A percentile compares a stretch with the other conserved stretches of the same genome.
phyloP scores from a whole-genome alignment of 2,329 filamentous ascomycete species.

The Penicillium sp. region DNA sequence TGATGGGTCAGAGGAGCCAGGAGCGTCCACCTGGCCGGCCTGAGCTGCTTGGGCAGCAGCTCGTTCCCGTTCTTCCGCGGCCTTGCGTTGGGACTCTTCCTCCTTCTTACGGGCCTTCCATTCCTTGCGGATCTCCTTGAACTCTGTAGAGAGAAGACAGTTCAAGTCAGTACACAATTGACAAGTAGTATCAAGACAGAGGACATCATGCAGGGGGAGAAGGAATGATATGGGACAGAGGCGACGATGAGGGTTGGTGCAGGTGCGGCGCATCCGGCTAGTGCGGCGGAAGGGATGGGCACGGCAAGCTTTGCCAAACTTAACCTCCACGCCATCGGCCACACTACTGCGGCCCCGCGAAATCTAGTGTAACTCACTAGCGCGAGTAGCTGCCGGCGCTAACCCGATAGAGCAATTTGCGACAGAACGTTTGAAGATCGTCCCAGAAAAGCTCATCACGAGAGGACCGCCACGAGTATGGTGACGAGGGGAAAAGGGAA shows the following conservation, averaged over 20 bases:
- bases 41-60: constrained; percentile 50
- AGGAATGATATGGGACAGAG: background rate
- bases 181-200: background rate
- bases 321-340: constrained; percentile 44
- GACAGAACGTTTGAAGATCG: constrained; percentile 21
- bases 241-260: background rate
- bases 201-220: background rate
- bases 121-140: constrained; percentile 98
- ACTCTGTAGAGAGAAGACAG: constrained; percentile 56
- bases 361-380: constrained; percentile 46
- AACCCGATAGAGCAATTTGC: constrained; percentile 37
- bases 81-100: constrained; percentile 83
- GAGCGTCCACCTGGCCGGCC: constrained; percentile 42
- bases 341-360: constrained; percentile 52
- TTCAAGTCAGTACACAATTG: constrained; percentile 14
- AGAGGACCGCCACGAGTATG: background rate
- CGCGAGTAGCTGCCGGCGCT: constrained; percentile 30
- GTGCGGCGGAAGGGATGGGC: constrained; percentile 15
- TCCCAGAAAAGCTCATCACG: constrained; percentile 6
- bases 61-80: constrained; percentile 76
- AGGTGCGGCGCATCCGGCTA: background rate
- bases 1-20: constrained; percentile 44
- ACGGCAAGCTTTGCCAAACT: constrained; percentile 23
- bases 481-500: background rate
- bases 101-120: constrained; percentile 99